phyloP scores from a whole-genome alignment of 1,284 basidiomycete species.

The Cutaneotrichosporon sp. region DNA sequence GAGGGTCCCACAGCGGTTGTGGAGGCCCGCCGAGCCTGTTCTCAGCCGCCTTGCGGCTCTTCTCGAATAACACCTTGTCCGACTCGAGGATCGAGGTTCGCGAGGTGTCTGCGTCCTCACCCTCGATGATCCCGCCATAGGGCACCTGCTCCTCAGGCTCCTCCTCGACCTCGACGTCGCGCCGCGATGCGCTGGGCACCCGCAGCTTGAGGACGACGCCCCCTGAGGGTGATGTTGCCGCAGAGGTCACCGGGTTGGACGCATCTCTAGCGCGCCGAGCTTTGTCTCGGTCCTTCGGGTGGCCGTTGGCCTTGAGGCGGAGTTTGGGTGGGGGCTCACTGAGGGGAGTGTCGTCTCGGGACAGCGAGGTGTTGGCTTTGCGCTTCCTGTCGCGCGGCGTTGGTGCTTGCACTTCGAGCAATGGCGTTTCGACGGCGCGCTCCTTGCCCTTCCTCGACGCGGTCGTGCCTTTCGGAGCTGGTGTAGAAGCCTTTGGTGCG shows the following conservation, averaged over 20 bases:
- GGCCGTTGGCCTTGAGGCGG: conserved; percentile 11
- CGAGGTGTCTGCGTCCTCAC: conserved; percentile 71
- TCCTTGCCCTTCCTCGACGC: conserved; percentile 21
- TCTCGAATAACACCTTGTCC: conserved; percentile 78
- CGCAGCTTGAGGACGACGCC: conserved; percentile 33
- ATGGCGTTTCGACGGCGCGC: conserved; percentile 10
- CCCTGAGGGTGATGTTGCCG: background rate
- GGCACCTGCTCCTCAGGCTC: conserved; percentile 56
- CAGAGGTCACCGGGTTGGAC: background rate
- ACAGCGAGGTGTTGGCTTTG: background rate
- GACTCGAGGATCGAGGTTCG: conserved; percentile 66
- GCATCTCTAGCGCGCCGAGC: background rate
- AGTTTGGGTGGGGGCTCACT: conserved; percentile 14
- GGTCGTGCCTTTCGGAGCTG: background rate
- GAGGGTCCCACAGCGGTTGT: conserved; percentile 32
- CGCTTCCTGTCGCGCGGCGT: conserved; percentile 16
- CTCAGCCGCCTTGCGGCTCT: conserved; percentile 70
- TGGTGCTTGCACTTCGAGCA: background rate
- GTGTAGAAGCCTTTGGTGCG: background rate
- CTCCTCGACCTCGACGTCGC: conserved; percentile 40
- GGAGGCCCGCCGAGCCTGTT: conserved; percentile 50
- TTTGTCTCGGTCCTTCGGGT: conserved; percentile 16
- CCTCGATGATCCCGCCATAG: conserved; percentile 76
- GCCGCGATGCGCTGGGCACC: conserved; percentile 31
- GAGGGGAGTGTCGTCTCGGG: conserved; percentile 7